Evolutionary conservation across 2,329 filamentous ascomycete genomes (phyloP), one percentile per base, ranked within the genome.

Genomic region (Hortaea werneckii): DNA sequence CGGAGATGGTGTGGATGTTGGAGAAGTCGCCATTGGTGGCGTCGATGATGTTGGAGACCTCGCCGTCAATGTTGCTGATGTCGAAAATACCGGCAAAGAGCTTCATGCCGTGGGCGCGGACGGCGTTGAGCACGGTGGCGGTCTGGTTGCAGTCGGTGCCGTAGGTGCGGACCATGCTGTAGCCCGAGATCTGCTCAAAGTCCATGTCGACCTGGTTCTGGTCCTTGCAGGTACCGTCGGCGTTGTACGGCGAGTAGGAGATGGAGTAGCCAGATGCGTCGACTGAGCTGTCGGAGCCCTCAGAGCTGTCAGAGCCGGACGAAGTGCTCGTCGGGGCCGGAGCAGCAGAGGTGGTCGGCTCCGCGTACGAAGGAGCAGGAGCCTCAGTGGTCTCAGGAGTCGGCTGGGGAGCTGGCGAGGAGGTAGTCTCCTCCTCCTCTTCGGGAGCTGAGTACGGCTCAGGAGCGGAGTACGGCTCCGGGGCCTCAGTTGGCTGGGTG

Each of bases 111-210:
- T 79, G 74, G n/a, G 72, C 65, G 56, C 78, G 78, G 34, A 81
- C 83, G 6, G 82, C 81, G 8, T 72, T 65, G 29, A 83, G 68
- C 12, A 84, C 77, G 10, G 73, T 77, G 2, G 72, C 63, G 35
- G 87, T 75, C 62, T 89, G 83, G 58, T 86, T 70, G 64, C 87
- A 94, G 64, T 88, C 85, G 47, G 80, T 79, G 43, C 87, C 87
- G 60, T 94, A 94, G 59, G 85, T 76, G 42, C 88, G 84, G 45
- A 94, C 69, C 32, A 80, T 65, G 12, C 72, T 71, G 65, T 83
- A 88, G 10, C 68, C 69, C 28, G 79, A 69, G 43, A 80, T 67
- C 40, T 65, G 66, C 11, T 68, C 66, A 54, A 92, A 77, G 58
- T 94, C 87, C 13, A 67, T 60, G 49, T 76, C 70, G 43, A 94